These are phyloP conservation scores for Tricholoma saponaceum DNA, from an alignment of 768 basidiomycete species.

Conservation along the genomic window DNA sequence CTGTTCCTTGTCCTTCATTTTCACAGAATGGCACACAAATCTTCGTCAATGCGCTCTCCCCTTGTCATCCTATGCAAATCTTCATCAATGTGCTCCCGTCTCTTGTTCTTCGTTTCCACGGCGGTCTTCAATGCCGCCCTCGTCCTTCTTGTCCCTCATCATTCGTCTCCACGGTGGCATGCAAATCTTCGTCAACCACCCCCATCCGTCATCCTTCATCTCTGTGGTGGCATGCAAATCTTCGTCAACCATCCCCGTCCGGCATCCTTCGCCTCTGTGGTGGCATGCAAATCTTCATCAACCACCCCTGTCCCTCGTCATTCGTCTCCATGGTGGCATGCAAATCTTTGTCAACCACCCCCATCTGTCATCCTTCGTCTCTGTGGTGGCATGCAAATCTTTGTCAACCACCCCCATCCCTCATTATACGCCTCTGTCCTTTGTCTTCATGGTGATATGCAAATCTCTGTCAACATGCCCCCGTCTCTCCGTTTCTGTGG, in stretches of 20 bases:
- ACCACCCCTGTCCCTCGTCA: background rate
- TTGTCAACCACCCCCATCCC: background rate
- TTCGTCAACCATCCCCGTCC: background rate
- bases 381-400: too few species aligned
- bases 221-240: background rate
- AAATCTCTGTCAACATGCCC: background rate
- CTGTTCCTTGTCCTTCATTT: background rate
- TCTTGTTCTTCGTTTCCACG: too few species aligned
- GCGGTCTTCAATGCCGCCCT: too few species aligned
- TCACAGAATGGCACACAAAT: background rate
- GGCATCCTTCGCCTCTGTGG: background rate
- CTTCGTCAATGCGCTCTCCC: background rate
- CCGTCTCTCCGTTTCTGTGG: background rate
- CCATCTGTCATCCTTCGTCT: too few species aligned
- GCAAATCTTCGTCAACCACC: background rate
- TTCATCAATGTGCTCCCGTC: background rate
- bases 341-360: background rate
- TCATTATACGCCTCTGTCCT: too few species aligned
- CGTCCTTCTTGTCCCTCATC: background rate
- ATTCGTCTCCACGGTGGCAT: background rate
- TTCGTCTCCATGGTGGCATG: background rate
- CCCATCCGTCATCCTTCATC: background rate
- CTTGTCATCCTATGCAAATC: background rate
- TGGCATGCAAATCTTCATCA: background rate
- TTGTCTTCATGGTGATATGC: background rate